phyloP scores from a whole-genome alignment of 352 stramenopile genomes.

The Phytopythium litorale region DNA sequence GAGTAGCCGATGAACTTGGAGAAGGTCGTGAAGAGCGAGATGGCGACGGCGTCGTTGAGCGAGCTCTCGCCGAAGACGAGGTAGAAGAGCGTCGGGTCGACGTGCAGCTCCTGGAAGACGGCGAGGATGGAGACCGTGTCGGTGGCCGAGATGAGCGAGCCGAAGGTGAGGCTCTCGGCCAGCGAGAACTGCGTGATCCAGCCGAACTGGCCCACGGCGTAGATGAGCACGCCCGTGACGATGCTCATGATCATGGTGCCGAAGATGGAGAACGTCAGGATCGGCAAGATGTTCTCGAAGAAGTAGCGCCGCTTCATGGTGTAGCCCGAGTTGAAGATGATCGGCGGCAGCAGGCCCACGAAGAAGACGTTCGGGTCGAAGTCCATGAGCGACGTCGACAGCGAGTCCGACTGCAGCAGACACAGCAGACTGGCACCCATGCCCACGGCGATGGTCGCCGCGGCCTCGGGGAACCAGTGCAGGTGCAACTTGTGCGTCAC shows the following conservation, averaged over 20 bases:
- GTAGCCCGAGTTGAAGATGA: slow-evolving; percentile 95
- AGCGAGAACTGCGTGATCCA: slow-evolving; percentile 78
- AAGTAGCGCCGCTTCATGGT: slow-evolving; percentile 91
- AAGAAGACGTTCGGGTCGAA: slow-evolving; percentile 95
- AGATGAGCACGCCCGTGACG: slow-evolving; percentile 75
- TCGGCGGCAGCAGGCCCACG: slow-evolving; percentile 89
- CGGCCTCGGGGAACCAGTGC: slow-evolving; percentile 71
- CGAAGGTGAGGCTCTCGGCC: slow-evolving; percentile 89
- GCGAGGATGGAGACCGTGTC: slow-evolving; percentile 92
- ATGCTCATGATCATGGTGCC: slow-evolving; percentile 90
- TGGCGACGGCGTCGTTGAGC: slow-evolving; percentile 93
- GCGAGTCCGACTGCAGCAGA: slow-evolving; percentile 58
- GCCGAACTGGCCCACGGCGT: slow-evolving; percentile 56
- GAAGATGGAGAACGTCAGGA: slow-evolving; percentile 87
- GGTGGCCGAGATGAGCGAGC: slow-evolving; percentile 90
- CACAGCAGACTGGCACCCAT: slow-evolving; percentile 55
- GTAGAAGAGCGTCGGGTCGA: slow-evolving; percentile 93
- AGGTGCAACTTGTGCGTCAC: slow-evolving; percentile 69
- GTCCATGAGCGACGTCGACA: slow-evolving; percentile 71
- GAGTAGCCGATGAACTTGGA: slow-evolving; percentile 90
- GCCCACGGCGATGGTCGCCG: slow-evolving; percentile 59
- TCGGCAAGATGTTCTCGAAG: slow-evolving; percentile 89
- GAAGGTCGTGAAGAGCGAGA: slow-evolving; percentile 93
- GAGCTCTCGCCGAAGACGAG: slow-evolving; percentile 94
- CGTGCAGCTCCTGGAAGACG: slow-evolving; percentile 88